A percentile compares a stretch with the other conserved stretches of the same genome.
These are phyloP conservation scores for Arabidopsis arenosa DNA, from an alignment of 345 rosid species.

Conservation along the genomic window DNA sequence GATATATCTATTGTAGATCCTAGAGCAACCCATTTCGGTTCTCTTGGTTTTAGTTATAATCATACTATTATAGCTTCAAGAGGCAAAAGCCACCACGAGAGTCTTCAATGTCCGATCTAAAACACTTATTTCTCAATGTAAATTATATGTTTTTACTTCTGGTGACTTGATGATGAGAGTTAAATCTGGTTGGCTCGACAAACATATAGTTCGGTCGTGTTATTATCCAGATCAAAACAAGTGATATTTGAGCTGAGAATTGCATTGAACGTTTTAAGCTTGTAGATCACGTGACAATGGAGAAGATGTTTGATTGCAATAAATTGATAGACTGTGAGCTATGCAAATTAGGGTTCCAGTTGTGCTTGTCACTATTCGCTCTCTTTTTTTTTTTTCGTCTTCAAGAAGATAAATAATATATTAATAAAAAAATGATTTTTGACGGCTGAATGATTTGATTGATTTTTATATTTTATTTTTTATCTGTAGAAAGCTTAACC, in stretches of 20 bases:
- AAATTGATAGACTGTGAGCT: conserved; percentile 38
- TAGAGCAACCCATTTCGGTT: not conserved
- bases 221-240: conserved; percentile 21
- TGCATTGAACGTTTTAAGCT: not conserved
- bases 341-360: conserved; percentile 33
- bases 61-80: not conserved
- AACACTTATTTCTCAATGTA: not conserved
- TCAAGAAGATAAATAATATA: not conserved
- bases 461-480: not conserved
- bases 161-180: not conserved
- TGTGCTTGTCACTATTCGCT: conserved; percentile 20
- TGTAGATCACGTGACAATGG: conserved; percentile 32
- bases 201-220: conserved; percentile 17
- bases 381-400: not conserved
- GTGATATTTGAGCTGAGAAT: conserved; percentile 5
- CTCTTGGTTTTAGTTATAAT: not conserved
- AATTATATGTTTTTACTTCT: not conserved
- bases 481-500: not conserved
- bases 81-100: not conserved
- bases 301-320: conserved; percentile 22
- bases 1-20: not conserved
- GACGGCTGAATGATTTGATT: not conserved
- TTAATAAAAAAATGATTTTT: not conserved
- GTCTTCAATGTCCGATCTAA: not conserved
- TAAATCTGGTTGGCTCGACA: not conserved